Percentiles rank a stretch among this genome's conserved stretches.
Conservation (phyloP, 345 rosid genomes). For the Eucalyptus albens region DNA sequence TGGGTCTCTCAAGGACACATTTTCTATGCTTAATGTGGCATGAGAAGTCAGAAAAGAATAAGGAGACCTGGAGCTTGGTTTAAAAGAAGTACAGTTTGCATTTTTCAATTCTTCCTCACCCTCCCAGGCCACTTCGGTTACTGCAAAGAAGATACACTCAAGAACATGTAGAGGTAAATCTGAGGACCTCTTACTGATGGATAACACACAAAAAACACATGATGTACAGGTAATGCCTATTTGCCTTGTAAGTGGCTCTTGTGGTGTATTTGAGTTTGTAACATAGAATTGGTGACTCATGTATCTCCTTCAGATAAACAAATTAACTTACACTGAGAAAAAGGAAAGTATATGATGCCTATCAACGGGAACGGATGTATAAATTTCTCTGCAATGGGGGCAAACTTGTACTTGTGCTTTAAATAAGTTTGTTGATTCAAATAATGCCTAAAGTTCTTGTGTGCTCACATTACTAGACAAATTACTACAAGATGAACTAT, state of each 20-base stretch:
- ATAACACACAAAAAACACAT: neutral
- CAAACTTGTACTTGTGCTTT: neutral
- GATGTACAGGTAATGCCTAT: neutral
- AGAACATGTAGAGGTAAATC: neutral
- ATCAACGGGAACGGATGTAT: neutral
- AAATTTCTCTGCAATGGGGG: neutral
- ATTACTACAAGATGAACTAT: neutral
- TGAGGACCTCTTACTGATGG: neutral
- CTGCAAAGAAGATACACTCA: conserved; percentile 12
- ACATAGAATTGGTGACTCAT: neutral
- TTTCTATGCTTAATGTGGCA: neutral
- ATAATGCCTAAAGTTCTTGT: neutral
- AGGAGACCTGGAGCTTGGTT: neutral
- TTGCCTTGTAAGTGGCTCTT: neutral
- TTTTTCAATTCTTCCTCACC: conserved; percentile 45
- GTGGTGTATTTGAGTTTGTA: neutral
- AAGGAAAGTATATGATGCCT: neutral
- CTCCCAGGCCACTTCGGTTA: conserved; percentile 84
- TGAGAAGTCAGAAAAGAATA: neutral
- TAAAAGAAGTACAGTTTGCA: conserved; percentile 7
- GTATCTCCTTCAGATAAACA: neutral
- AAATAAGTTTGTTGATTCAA: no score
- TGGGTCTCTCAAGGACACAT: no score
- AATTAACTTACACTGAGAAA: neutral
- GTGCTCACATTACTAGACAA: neutral